Percentiles rank a stretch among this genome's conserved stretches.
Conservation (phyloP, 2,329 filamentous ascomycete species). For the Monilinia vaccinii-corymbosi region DNA sequence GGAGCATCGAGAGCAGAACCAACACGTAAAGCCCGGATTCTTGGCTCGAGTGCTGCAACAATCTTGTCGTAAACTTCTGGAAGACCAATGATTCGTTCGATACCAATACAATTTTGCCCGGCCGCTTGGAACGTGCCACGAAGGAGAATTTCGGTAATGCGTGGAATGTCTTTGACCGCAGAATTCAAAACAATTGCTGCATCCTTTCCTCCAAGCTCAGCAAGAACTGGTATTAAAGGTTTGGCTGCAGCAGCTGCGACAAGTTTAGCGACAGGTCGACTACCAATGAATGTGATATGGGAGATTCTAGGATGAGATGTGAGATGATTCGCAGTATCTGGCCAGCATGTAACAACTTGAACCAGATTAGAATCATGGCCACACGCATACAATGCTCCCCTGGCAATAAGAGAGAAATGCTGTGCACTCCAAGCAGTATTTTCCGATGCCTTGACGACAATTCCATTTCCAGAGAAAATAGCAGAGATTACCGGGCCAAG, state of each 20-base stretch:
- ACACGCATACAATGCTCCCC: conserved; percentile 70
- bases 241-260: conserved; percentile 82
- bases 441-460: conserved; percentile 91
- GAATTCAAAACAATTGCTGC: conserved; percentile 85
- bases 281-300: conserved; percentile 95
- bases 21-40: conserved; percentile 64
- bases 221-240: conserved; percentile 75
- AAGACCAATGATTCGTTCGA: conserved; percentile 82
- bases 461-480: conserved; percentile 82
- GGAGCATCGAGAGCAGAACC: conserved; percentile 53
- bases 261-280: conserved; percentile 73
- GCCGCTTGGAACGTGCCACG: conserved; percentile 90
- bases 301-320: conserved; percentile 77
- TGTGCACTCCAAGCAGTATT: conserved; percentile 86
- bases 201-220: conserved; percentile 93
- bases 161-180: conserved; percentile 48
- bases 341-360: conserved; percentile 83
- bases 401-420: conserved; percentile 74
- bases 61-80: conserved; percentile 68
- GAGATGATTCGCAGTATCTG: conserved; percentile 67
- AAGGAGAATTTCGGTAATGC: conserved; percentile 75
- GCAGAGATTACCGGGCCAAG: conserved; percentile 84
- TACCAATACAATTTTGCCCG: conserved; percentile 96
- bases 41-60: conserved; percentile 59
- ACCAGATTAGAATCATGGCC: conserved; percentile 75